Evolutionary conservation across 73 alveolate species (phyloP), one percentile per base, ranked within the genome.

Genomic region (Blepharisma stoltei): DNA sequence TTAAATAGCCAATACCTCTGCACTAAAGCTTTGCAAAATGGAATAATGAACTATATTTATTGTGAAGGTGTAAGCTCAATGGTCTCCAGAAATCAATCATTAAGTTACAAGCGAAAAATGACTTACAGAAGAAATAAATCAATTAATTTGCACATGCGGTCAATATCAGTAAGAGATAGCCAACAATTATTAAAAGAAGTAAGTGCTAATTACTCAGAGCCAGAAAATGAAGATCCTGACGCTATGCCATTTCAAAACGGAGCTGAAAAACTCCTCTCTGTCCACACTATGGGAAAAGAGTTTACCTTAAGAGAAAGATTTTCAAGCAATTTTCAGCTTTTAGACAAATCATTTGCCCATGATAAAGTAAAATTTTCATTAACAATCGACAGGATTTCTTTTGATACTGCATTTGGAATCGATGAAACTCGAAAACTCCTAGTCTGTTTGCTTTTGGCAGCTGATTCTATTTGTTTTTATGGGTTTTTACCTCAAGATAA

Each of bases 401-500:
- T 60, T n/a, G 23, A 38, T 14, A 60, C 73, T 20, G 73, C 73
- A 14, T 60, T 1, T 8, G 73, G 45, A 60, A 20, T 14, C 0
- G 14, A n/a, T 60, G 73, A 60, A 25, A 18, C 73, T 1, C 0
- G 46, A 9, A 60, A 60, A 60, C 48, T 60, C 45, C 46, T 60
- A 18, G 73, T 60, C 14, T 60, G 73, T 5, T 5, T 60, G 11
- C 45, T 60, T 14, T 8, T 60, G 2, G 14, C 46, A 14, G 73
- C 73, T 20, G 73, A 60, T 1, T 14, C 67, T 69, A 53, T 69
- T 14, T 11, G 32, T 69, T 69, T 38, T 69, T 43, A 46, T 46
- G 27, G 79, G 1, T 21, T 69, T 44, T 69, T 46, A 18, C 79
- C 79, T n/a, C 55, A 44, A 14, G 55, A 69, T 18, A 69, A 69